Evolutionary conservation across 108 stramenopile genomes (phyloP).

Genomic region (Cylindrotheca closterium): DNA sequence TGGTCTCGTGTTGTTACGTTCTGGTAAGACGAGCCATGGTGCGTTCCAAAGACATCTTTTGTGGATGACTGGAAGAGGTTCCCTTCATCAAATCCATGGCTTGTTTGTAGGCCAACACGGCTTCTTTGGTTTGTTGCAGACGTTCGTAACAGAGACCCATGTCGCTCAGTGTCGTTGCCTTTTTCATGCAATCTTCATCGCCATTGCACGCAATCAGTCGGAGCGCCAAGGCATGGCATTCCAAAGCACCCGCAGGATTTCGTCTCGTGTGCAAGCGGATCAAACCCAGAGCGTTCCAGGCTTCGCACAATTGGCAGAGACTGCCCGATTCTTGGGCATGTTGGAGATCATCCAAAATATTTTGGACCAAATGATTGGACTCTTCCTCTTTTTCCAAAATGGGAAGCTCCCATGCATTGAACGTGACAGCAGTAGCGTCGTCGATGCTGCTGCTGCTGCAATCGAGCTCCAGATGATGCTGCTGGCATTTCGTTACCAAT

Average conservation of each 20-base stretch:
- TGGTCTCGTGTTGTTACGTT: too few relatives aligned
- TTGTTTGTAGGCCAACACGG: slow-evolving; percentile 12
- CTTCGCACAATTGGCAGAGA: slow-evolving; percentile 3
- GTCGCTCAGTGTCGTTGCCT: slow-evolving; percentile 26
- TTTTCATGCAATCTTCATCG: not conserved
- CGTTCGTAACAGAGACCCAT: slow-evolving; percentile 29
- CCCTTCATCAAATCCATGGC: slow-evolving; percentile 5
- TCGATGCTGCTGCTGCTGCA: too few relatives aligned
- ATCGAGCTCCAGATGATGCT: too few relatives aligned
- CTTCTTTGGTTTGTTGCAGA: slow-evolving; percentile 8
- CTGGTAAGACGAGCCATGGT: not conserved
- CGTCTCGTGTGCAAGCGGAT: slow-evolving; percentile 35
- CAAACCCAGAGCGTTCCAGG: slow-evolving; percentile 33
- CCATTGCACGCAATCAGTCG: slow-evolving; percentile 1
- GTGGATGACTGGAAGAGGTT: not conserved
- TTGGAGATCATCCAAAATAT: not conserved
- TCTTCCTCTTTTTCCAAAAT: not conserved
- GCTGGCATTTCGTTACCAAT: too few relatives aligned
- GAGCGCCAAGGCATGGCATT: slow-evolving; percentile 25
- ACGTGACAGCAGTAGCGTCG: not conserved
- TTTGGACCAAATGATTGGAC: not conserved
- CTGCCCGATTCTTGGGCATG: not conserved
- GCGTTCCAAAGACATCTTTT: not conserved
- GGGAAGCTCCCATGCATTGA: not conserved
- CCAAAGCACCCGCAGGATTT: slow-evolving; percentile 15